Base-by-base conservation (phyloP, 2,329 filamentous ascomycete species). In the Colletotrichum sp. region DNA sequence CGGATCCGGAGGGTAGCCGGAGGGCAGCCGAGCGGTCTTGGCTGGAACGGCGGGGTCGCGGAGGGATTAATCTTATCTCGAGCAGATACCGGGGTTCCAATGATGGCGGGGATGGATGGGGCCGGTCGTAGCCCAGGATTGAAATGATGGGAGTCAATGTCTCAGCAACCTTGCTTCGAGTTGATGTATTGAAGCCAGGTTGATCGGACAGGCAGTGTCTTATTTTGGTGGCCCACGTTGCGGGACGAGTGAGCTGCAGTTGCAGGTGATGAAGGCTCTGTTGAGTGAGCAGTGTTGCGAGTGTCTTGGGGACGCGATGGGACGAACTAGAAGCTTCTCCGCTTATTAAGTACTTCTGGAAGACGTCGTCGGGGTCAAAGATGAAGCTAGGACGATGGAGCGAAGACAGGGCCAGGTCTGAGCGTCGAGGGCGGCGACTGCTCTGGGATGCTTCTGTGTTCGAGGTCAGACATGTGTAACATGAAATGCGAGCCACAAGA, bases 291-390 rank as follows among this genome's bases (percentile, higher is more conserved):
- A 32, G 30, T 28, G 36, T 34, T 16, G 63, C 16, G 28, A 34
- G 44, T 52, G 44, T 52, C 44, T 52, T 69, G 28, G 71, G 9
- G 44, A 13, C 18, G 24, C 39, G 36, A 39, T 22, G 48, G 39
- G 72, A 62, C 30, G 62, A 39, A 60, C 68, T 68, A 64, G 69
- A 73, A 75, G 73, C 36, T 75, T 69, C 74, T 60, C 64, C 59
- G 70, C 74, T 73, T 75, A 64, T 64, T 30, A 73, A 69, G 68
- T 71, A 62, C 59, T 65, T 28, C 34, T 44, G 26, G 48, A 30
- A 48, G 59, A 15, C 39, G 66, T 18, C n/a, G 55, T 36, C 9
- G 32, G 34, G 28, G 67, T 22, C 10, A 39, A 26, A 18, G 24
- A 44, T 22, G 34, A 22, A 32, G 59, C 22, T 59, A 28, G 22